Percentiles rank a stretch among this genome's conserved stretches.
phyloP scores from a whole-genome alignment of 495 filamentous ascomycete species.

The Aspergillus homomorphus region DNA sequence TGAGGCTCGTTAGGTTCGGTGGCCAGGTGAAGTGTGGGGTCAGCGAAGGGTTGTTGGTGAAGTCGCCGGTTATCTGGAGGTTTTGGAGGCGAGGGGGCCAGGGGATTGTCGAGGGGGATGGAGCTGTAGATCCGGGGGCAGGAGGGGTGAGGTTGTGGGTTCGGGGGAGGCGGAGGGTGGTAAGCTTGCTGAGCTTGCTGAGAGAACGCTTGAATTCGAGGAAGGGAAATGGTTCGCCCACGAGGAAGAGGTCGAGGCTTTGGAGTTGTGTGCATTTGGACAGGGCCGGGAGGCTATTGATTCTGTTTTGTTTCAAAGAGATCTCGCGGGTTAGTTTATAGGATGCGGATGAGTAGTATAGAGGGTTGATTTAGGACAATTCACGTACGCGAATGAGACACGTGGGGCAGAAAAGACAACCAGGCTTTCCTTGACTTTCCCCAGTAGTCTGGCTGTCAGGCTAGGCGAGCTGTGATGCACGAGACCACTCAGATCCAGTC shows the following conservation, averaged over 20 bases:
- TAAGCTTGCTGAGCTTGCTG: conserved; percentile 45
- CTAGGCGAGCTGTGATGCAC: conserved; percentile 66
- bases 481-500: conserved; percentile 56
- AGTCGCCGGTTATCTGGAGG: conserved; percentile 30
- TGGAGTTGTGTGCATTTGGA: conserved; percentile 57
- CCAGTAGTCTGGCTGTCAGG: conserved; percentile 61
- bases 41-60: conserved; percentile 12
- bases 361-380: neutral
- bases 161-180: conserved; percentile 54
- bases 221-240: conserved; percentile 52
- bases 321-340: neutral
- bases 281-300: conserved; percentile 62
- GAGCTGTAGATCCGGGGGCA: neutral
- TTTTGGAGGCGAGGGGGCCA: conserved; percentile 23
- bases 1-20: conserved; percentile 23
- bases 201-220: conserved; percentile 52
- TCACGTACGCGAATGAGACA: conserved; percentile 55
- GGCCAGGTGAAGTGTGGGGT: conserved; percentile 33
- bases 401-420: conserved; percentile 64
- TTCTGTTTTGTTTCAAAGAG: conserved; percentile 23
- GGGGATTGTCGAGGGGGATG: conserved; percentile 5
- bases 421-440: conserved; percentile 54
- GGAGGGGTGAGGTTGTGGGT: conserved; percentile 34
- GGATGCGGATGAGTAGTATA: neutral
- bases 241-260: conserved; percentile 57